Evolutionary conservation across 768 basidiomycete genomes (phyloP).

Genomic region (Boletus pseudo-olivaceus): DNA sequence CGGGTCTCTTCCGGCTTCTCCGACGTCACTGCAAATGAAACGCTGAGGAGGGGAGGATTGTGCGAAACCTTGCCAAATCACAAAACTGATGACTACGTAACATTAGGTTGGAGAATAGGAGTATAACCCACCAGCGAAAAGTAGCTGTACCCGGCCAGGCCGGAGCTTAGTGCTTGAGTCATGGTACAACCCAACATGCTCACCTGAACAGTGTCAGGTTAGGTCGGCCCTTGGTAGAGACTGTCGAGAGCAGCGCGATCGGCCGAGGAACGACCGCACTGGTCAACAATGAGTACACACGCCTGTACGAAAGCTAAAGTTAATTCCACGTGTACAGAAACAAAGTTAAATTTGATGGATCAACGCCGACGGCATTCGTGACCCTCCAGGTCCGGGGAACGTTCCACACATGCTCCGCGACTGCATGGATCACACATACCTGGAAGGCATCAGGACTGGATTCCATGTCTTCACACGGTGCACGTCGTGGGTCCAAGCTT

Average conservation of each 20-base stretch:
- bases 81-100: conserved; percentile 8
- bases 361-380: not conserved
- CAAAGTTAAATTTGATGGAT: conserved; percentile 16
- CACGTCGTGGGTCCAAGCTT: conserved; percentile 31
- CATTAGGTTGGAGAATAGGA: conserved; percentile 13
- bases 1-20: conserved; percentile 56
- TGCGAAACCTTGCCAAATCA: conserved; percentile 42
- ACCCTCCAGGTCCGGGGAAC: not conserved
- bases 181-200: conserved; percentile 14
- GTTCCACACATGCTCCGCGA: conserved; percentile 1
- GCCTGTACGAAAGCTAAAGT: conserved; percentile 24
- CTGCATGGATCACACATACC: conserved; percentile 20
- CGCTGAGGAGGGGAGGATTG: conserved; percentile 62
- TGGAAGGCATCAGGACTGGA: conserved; percentile 31
- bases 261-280: conserved; percentile 64
- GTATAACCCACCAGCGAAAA: conserved; percentile 53
- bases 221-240: conserved; percentile 45
- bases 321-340: conserved; percentile 17
- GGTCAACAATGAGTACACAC: conserved; percentile 49
- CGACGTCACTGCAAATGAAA: conserved; percentile 51
- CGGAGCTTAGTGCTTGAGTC: conserved; percentile 9
- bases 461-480: conserved; percentile 42
- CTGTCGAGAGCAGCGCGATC: conserved; percentile 56
- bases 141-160: conserved; percentile 37
- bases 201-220: conserved; percentile 72